phyloP scores from a whole-genome alignment of 73 alveolate species.

The Paramecium sonneborni region DNA sequence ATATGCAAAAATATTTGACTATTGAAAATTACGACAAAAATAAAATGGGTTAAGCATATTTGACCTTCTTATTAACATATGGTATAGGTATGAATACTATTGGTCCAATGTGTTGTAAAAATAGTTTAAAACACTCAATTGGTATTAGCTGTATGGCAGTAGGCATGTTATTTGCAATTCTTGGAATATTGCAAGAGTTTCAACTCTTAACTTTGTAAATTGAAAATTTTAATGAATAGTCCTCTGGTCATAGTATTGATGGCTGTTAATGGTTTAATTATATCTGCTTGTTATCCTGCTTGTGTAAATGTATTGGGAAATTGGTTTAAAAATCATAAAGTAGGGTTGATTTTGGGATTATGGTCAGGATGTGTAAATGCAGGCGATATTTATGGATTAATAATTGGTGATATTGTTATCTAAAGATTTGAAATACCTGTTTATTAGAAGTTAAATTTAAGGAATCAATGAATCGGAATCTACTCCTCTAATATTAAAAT shows the following conservation, averaged over 20 bases:
- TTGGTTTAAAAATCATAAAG: slow-evolving; percentile 60
- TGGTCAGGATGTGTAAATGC: slow-evolving; percentile 61
- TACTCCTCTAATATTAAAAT: neutral
- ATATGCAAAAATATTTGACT: neutral
- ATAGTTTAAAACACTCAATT: slow-evolving; percentile 20
- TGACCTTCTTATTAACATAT: slow-evolving; percentile 58
- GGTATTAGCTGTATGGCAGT: slow-evolving; percentile 37
- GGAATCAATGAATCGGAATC: neutral
- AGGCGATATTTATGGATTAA: slow-evolving; percentile 55
- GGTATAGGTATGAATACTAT: slow-evolving; percentile 53
- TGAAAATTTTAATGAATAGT: neutral
- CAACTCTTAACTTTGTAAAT: slow-evolving; percentile 29
- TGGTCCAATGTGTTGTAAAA: slow-evolving; percentile 52
- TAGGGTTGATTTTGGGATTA: slow-evolving; percentile 58
- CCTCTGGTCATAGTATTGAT: neutral
- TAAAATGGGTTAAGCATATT: slow-evolving; percentile 32
- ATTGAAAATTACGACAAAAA: neutral
- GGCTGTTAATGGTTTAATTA: slow-evolving; percentile 45
- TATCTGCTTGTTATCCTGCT: slow-evolving; percentile 53
- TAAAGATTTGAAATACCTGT: neutral
- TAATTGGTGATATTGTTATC: slow-evolving; percentile 33
- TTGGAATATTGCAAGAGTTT: slow-evolving; percentile 19
- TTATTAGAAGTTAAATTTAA: neutral
- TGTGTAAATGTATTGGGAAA: slow-evolving; percentile 57
- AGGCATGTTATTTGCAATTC: neutral